Base-by-base conservation (phyloP, 148 eudicot species). In the Cornus controversa region DNA sequence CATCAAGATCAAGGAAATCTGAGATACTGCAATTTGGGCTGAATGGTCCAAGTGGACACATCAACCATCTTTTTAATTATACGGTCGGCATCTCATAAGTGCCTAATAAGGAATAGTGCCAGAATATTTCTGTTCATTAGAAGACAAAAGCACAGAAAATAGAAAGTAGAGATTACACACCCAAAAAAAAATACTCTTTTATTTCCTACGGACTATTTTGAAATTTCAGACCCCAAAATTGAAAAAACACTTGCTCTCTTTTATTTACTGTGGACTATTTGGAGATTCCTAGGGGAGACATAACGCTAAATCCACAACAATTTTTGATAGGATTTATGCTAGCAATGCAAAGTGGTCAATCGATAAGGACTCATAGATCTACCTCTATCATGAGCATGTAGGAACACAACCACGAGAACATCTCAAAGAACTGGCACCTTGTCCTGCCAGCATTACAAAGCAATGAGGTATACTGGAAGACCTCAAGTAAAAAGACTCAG, bases 371-470 rank as follows among this genome's bases (percentile, higher is more conserved):
- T 70, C 18, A n/a, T n/a, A 69, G 36, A 14, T 34, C 50, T 69
- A 69, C 72, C 74, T 69, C 74, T n/a, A 34, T 68, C 34, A 69
- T 34, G 58, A 69, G 74, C 66, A 68, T 26, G 72, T 20, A 67
- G 29, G 68, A 77, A 69, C 16, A 23, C 57, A 40, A 36, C 24
- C 74, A 60, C 28, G 28, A 58, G 80, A 24, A 69, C 74, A 77
- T 77, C 66, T 69, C 74, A 69, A 70, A 77, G 65, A 69, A 8
- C 57, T 69, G 80, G 73, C 80, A 31, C 67, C 72, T 57, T 58
- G 64, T 77, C 74, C 74, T 77, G 80, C 74, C 74, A 69, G 79
- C 79, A 77, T 28, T 77, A 68, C 40, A 69, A 69, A 78, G 74
- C 68, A 70, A 69, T 58, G 28, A 70, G 23, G 37, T 65, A 63